Evolutionary conservation across 192 early-diverging fungal species (phyloP).

Genomic region (Coemansia javaensis): DNA sequence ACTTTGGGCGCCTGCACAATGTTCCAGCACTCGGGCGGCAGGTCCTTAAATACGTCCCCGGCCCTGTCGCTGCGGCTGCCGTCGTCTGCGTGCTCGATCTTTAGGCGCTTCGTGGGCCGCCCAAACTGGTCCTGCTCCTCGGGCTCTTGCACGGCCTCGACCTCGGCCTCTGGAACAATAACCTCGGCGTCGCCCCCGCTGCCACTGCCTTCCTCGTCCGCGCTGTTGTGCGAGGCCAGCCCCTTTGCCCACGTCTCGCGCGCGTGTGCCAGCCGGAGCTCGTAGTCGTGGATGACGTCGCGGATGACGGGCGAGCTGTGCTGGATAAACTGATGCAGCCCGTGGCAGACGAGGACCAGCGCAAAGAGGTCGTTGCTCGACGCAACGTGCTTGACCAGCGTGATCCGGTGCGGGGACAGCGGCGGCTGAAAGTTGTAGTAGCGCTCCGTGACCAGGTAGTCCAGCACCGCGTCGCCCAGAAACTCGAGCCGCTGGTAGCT

Average conservation of each 20-base stretch:
- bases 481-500: conserved; percentile 93
- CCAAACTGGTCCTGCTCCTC: background rate
- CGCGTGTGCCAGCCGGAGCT: conserved; percentile 43
- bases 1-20: conserved; percentile 82
- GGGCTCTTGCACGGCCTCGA: background rate
- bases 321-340: conserved; percentile 63
- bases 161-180: no score
- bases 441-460: conserved; percentile 71
- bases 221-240: background rate
- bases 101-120: background rate
- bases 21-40: conserved; percentile 70
- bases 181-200: no score
- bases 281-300: conserved; percentile 56
- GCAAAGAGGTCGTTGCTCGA: conserved; percentile 86
- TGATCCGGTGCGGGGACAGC: conserved; percentile 71
- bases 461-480: conserved; percentile 76
- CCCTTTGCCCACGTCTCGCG: conserved; percentile 15
- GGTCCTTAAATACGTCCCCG: conserved; percentile 27
- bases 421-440: conserved; percentile 65
- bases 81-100: background rate
- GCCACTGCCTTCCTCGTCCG: no score
- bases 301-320: conserved; percentile 58
- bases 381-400: conserved; percentile 77
- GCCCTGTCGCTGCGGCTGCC: background rate
- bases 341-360: conserved; percentile 58